These are phyloP conservation scores for Chaetothyriales sp. DNA, from an alignment of 2,329 filamentous ascomycete species.

Conservation along the genomic window DNA sequence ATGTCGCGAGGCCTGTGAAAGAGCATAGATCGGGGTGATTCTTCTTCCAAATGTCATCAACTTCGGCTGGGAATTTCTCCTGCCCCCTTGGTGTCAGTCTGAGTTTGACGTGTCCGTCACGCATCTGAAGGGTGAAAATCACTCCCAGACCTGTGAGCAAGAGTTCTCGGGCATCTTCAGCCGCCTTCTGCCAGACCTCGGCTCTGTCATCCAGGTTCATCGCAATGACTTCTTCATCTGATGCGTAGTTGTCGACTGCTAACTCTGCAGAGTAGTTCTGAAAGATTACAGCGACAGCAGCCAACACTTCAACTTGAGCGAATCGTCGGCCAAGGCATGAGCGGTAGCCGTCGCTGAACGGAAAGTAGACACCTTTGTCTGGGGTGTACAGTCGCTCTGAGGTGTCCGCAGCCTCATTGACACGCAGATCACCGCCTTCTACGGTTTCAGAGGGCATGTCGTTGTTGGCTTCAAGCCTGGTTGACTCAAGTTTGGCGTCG, in stretches of 20 bases:
- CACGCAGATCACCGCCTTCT: slow-evolving; percentile 26
- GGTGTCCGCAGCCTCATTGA: slow-evolving; percentile 46
- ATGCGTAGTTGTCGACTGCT: slow-evolving; percentile 46
- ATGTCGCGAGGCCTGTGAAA: slow-evolving; percentile 1
- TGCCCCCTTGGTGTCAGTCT: slow-evolving; percentile 52
- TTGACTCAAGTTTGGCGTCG: slow-evolving; percentile 2
- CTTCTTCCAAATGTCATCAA: slow-evolving; percentile 18
- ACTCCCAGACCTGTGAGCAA: slow-evolving; percentile 41
- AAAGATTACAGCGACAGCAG: slow-evolving; percentile 38
- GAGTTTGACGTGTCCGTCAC: slow-evolving; percentile 45
- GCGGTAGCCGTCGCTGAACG: slow-evolving; percentile 41
- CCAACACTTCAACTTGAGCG: slow-evolving; percentile 42
- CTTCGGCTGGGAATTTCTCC: slow-evolving; percentile 44
- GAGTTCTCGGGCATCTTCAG: slow-evolving; percentile 37
- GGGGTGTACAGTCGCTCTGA: slow-evolving; percentile 47
- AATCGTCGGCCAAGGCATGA: slow-evolving; percentile 42
- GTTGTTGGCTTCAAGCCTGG: slow-evolving; percentile 2
- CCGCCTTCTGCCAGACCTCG: slow-evolving; percentile 46
- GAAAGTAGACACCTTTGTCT: slow-evolving; percentile 37
- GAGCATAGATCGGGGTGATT: slow-evolving; percentile 14
- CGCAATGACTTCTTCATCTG: slow-evolving; percentile 37
- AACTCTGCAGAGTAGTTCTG: slow-evolving; percentile 52
- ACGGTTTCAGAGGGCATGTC: slow-evolving; percentile 13
- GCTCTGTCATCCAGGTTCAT: slow-evolving; percentile 36
- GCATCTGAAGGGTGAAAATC: slow-evolving; percentile 59